Conservation (phyloP, 208 protist species). For the Leishmania tarentolae region DNA sequence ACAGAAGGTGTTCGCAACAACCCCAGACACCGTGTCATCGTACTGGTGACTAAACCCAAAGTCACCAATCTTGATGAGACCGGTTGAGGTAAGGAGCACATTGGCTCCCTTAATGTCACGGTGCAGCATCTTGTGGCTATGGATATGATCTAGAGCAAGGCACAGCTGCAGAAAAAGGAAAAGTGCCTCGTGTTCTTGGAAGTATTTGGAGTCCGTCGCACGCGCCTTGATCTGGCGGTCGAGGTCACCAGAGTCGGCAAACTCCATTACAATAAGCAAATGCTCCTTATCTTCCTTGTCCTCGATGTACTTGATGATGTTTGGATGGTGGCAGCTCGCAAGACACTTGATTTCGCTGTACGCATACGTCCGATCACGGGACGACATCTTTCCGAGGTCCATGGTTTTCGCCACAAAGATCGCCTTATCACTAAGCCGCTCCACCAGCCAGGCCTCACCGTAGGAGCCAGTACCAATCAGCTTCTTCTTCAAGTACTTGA, state of each 20-base stretch:
- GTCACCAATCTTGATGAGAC: conserved; percentile 91
- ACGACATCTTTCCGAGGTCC: conserved; percentile 85
- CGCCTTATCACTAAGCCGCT: conserved; percentile 52
- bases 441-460: conserved; percentile 84
- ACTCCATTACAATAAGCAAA: conserved; percentile 89
- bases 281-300: conserved; percentile 83
- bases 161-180: conserved; percentile 90
- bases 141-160: conserved; percentile 88
- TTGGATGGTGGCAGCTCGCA: conserved; percentile 79
- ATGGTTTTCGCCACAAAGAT: conserved; percentile 88
- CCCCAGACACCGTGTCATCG: conserved; percentile 88
- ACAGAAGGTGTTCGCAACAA: conserved; percentile 85
- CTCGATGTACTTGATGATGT: conserved; percentile 88
- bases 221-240: conserved; percentile 83
- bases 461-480: conserved; percentile 86
- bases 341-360: conserved; percentile 90
- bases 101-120: conserved; percentile 93
- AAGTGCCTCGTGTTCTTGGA: conserved; percentile 85
- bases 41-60: conserved; percentile 92
- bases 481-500: conserved; percentile 83
- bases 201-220: conserved; percentile 55
- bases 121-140: conserved; percentile 89
- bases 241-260: conserved; percentile 86
- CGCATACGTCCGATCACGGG: conserved; percentile 78
- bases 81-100: conserved; percentile 84